phyloP scores from a whole-genome alignment of 2,329 filamentous ascomycete genomes.

The Aspergillus brunneoviolaceus region DNA sequence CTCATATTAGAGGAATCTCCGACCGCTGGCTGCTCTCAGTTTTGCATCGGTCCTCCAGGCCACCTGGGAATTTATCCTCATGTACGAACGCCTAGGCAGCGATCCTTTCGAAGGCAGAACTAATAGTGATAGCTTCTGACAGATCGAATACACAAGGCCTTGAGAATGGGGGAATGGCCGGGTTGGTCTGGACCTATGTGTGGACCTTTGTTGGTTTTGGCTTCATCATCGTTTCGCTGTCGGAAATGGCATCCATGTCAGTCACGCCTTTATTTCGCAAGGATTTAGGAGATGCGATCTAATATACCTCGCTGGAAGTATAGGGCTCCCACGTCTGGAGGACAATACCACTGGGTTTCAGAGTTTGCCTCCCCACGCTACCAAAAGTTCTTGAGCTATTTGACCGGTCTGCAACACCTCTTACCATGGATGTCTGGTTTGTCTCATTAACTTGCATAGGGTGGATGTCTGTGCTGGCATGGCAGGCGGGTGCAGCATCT shows the following conservation, averaged over 20 bases:
- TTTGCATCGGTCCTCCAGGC: slow-evolving; percentile 38
- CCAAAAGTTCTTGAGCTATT: slow-evolving; percentile 57
- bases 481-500: slow-evolving; percentile 52
- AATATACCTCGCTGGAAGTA: not conserved
- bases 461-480: slow-evolving; percentile 52
- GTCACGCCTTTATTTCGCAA: not conserved
- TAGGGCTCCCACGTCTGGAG: slow-evolving; percentile 56
- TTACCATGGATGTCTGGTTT: not conserved
- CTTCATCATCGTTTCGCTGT: slow-evolving; percentile 58
- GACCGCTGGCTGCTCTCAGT: slow-evolving; percentile 34
- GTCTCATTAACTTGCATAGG: slow-evolving; percentile 25
- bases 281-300: not conserved
- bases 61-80: slow-evolving; percentile 38
- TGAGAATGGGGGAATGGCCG: slow-evolving; percentile 27
- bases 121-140: not conserved
- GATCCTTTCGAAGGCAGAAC: not conserved
- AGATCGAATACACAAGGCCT: slow-evolving; percentile 28
- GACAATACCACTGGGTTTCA: slow-evolving; percentile 61
- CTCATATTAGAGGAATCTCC: slow-evolving; percentile 29
- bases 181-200: slow-evolving; percentile 33
- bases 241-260: slow-evolving; percentile 59
- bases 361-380: slow-evolving; percentile 51
- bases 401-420: slow-evolving; percentile 36
- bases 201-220: slow-evolving; percentile 65
- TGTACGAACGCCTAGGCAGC: slow-evolving; percentile 21